phyloP scores from a whole-genome alignment of 129 eudicot genomes.

The Artemisia annua region DNA sequence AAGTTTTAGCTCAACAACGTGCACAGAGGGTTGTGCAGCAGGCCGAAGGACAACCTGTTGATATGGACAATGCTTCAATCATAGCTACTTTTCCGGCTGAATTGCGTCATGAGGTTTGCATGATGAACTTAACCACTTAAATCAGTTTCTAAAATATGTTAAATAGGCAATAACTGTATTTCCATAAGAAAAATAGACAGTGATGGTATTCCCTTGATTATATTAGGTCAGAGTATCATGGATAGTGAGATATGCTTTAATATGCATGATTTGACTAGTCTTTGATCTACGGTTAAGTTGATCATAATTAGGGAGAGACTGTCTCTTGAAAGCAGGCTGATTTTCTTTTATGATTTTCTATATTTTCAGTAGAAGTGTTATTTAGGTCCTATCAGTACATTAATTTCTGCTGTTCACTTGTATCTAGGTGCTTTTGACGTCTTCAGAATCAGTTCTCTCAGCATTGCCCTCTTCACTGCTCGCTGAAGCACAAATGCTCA shows the following conservation, averaged over 20 bases:
- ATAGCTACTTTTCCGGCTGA: slow-evolving; percentile 3
- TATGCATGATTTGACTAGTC: too few relatives aligned
- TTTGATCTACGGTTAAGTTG: too few relatives aligned
- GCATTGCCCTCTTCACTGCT: background rate
- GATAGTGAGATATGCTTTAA: too few relatives aligned
- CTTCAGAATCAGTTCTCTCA: slow-evolving; percentile 9
- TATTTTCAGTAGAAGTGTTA: too few relatives aligned
- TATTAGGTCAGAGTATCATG: too few relatives aligned
- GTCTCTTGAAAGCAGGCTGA: too few relatives aligned
- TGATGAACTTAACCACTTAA: background rate
- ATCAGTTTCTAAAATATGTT: background rate
- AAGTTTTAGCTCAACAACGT: background rate
- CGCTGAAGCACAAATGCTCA: slow-evolving; percentile 8
- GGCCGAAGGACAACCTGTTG: slow-evolving; percentile 11
- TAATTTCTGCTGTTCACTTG: background rate
- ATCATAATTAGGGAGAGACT: too few relatives aligned
- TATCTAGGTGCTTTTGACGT: slow-evolving; percentile 7
- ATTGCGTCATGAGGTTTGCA: slow-evolving; percentile 2
- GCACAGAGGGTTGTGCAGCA: slow-evolving; percentile 5
- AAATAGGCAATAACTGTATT: background rate
- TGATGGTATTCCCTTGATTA: too few relatives aligned
- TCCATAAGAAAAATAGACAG: too few relatives aligned
- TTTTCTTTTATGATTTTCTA: too few relatives aligned
- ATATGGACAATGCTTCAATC: slow-evolving; percentile 8
- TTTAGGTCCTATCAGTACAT: background rate